These are phyloP conservation scores for Sporothrix sp. DNA, from an alignment of 2,329 filamentous ascomycete genomes.

Conservation along the genomic window DNA sequence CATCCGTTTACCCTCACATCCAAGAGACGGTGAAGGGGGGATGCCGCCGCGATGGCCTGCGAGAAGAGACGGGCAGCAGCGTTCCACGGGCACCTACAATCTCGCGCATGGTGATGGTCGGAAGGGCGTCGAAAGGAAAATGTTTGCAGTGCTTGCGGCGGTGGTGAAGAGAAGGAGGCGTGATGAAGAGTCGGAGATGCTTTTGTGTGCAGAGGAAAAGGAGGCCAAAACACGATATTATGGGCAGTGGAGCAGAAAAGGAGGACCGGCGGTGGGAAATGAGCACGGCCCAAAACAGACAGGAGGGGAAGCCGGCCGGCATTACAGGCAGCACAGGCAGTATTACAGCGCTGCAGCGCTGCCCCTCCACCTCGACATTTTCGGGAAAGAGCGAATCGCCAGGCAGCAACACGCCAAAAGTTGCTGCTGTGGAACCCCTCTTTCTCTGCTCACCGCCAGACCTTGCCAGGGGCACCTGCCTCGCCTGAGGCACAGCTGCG, in stretches of 20 bases:
- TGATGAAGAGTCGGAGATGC: background rate
- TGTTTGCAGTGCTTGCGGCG: background rate
- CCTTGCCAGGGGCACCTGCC: background rate
- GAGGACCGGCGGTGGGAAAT: constrained; percentile 11
- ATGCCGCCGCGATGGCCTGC: too few species aligned
- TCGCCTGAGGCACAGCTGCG: constrained; percentile 15
- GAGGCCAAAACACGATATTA: constrained; percentile 1
- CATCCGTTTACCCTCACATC: background rate
- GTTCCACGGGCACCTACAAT: constrained; percentile 52
- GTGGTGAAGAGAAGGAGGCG: constrained; percentile 3
- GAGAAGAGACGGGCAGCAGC: background rate
- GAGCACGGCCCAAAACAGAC: constrained; percentile 10
- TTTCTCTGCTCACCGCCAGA: constrained; percentile 1
- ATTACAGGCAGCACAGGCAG: background rate
- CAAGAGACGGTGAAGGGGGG: constrained; percentile 10
- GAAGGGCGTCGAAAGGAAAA: background rate
- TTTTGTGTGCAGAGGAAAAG: constrained; percentile 4
- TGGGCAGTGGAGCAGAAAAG: constrained; percentile 11
- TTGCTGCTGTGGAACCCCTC: background rate
- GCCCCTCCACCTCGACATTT: too few species aligned
- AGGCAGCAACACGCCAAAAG: too few species aligned
- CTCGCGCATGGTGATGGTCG: constrained; percentile 56
- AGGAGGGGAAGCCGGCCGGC: constrained; percentile 1
- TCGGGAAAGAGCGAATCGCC: too few species aligned
- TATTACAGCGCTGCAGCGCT: background rate